Percentiles rank a stretch among this genome's conserved stretches.
Conservation (phyloP, 2,329 filamentous ascomycete genomes). For the Aureobasidium mangrovei region DNA sequence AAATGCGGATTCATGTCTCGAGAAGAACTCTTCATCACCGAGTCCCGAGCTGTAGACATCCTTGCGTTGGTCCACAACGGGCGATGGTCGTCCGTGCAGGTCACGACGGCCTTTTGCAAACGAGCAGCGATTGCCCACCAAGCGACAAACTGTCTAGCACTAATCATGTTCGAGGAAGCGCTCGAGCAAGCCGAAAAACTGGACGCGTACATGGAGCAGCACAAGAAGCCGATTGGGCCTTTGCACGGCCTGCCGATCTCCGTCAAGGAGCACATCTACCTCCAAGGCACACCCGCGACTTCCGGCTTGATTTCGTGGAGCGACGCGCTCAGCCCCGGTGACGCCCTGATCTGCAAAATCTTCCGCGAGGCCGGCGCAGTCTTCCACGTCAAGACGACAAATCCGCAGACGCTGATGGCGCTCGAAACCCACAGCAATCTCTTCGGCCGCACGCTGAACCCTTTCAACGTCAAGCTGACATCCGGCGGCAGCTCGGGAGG, state of each 20-base stretch:
- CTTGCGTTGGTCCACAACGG: not conserved
- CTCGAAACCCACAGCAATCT: conserved; percentile 41
- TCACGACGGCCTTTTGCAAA: conserved; percentile 43
- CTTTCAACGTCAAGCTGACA: conserved; percentile 40
- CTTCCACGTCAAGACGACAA: conserved; percentile 42
- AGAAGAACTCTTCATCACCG: conserved; percentile 13
- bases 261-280: conserved; percentile 59
- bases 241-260: conserved; percentile 56
- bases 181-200: conserved; percentile 40
- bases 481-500: conserved; percentile 45
- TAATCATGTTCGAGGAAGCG: conserved; percentile 44
- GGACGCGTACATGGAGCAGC: conserved; percentile 38
- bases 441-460: conserved; percentile 43
- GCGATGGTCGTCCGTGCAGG: conserved; percentile 38
- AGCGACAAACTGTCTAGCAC: conserved; percentile 46
- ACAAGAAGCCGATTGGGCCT: conserved; percentile 43
- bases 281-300: conserved; percentile 32
- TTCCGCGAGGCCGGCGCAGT: conserved; percentile 39
- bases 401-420: conserved; percentile 44
- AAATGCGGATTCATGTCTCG: conserved; percentile 3
- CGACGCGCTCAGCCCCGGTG: conserved; percentile 44
- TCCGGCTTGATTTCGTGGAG: conserved; percentile 51
- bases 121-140: conserved; percentile 43
- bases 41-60: conserved; percentile 5
- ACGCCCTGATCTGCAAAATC: conserved; percentile 41